phyloP scores from a whole-genome alignment of 768 basidiomycete species.

The Rhizopogon vesiculosus region DNA sequence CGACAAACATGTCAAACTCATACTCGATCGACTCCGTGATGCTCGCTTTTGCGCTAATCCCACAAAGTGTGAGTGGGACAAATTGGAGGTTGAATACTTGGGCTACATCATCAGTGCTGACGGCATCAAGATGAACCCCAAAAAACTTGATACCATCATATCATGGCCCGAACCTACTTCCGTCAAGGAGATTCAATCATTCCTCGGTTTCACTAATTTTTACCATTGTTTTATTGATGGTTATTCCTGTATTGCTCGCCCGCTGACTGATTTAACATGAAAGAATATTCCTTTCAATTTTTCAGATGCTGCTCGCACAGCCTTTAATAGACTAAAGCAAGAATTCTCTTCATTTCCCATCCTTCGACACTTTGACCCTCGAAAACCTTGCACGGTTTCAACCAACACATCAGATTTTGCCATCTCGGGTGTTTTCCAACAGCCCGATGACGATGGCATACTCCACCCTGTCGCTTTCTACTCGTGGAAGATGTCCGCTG shows the following conservation, averaged over 20 bases:
- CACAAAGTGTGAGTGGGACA: conserved; percentile 33
- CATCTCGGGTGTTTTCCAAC: conserved; percentile 1
- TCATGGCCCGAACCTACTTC: conserved; percentile 23
- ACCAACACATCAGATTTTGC: conserved; percentile 19
- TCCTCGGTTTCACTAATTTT: conserved; percentile 28
- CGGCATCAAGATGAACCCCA: conserved; percentile 32
- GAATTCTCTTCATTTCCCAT: conserved; percentile 14
- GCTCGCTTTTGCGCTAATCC: conserved; percentile 23
- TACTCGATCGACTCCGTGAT: conserved; percentile 27
- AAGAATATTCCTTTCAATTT: conserved; percentile 26
- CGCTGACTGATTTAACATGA: conserved; percentile 23
- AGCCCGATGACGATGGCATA: conserved; percentile 7
- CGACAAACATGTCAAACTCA: conserved; percentile 23
- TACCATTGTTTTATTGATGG: conserved; percentile 30
- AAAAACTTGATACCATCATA: conserved; percentile 31
- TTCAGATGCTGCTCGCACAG: conserved; percentile 8
- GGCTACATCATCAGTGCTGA: conserved; percentile 31
- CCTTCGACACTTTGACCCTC: conserved; percentile 14
- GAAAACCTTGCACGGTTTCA: conserved; percentile 6
- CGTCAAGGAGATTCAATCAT: conserved; percentile 19
- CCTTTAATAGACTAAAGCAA: conserved; percentile 15
- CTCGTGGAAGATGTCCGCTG: conserved; percentile 19
- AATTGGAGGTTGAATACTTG: conserved; percentile 33
- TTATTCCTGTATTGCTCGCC: conserved; percentile 28
- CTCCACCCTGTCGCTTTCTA: conserved; percentile 29